Base-by-base conservation (phyloP, 768 basidiomycete species). In the Lactarius sanguifluus region DNA sequence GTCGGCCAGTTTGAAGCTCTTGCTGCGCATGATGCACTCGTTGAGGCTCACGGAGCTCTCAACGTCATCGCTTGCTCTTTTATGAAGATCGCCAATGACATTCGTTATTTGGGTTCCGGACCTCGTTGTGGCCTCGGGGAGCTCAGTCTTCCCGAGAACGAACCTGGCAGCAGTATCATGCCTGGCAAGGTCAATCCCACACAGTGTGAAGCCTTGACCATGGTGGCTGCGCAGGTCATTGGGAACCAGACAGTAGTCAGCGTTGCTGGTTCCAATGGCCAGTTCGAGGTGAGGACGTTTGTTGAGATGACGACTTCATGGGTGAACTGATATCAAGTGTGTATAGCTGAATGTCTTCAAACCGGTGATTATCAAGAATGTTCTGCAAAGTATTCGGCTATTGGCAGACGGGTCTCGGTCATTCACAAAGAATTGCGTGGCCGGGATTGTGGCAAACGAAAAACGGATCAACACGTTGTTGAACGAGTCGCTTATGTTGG, bases 31-130 rank as follows among this genome's bases (percentile, higher is more conserved):
- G 97, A 99, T 77, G 97, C 97, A 7, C 86, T 99, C 64, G 94
- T 98, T 25, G 97, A 99, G 79, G 87, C 95, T 12, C 96, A 98
- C 65, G 97, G 97, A 63, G 96, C 96, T 18, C 85, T 99, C 70
- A 98, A 98, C 78, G 91, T 92, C 54, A 77, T 99, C 63, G 97
- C 97, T n/a, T 92, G 91, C 75, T 97, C 94, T 10, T 80, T 98
- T 71, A 97, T 98, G 94, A 99, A 99, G 84, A 98, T 99, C 73
- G 96, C 96, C 58, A 98, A 99, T 76, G 97, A 99, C 74, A 96
- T 99, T 75, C 90, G 97, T 61, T 98, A 91, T 84, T 90, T 99
- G 71, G 96, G 89, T 30, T 98, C 96, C 58, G 97, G 97, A 64
- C 97, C 97, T 65, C 91, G 97, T 54, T 99, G 97, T 73, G 97